These are phyloP conservation scores for Epichloe sylvatica DNA, from an alignment of 2,329 filamentous ascomycete species.

Conservation along the genomic window DNA sequence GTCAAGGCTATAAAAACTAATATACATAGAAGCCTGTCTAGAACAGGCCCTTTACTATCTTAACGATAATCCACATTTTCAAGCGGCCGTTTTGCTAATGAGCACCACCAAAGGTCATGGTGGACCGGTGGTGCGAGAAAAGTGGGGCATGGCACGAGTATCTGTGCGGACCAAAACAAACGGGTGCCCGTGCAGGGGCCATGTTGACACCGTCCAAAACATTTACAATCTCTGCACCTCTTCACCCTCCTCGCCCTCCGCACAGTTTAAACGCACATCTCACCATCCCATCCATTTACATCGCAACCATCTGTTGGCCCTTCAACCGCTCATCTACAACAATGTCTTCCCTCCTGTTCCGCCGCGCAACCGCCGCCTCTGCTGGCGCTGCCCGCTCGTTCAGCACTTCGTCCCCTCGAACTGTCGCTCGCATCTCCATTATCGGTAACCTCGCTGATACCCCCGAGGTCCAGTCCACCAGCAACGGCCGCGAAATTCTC, in stretches of 20 bases:
- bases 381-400: slow-evolving; percentile 51
- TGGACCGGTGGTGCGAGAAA: too few species aligned
- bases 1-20: too few species aligned
- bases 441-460: slow-evolving; percentile 70
- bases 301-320: neutral
- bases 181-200: too few species aligned
- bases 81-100: too few species aligned
- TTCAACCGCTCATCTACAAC: neutral
- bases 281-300: neutral
- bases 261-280: neutral
- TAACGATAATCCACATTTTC: too few species aligned
- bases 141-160: too few species aligned
- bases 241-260: neutral
- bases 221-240: neutral
- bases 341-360: slow-evolving; percentile 38
- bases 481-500: slow-evolving; percentile 59
- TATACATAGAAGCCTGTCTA: too few species aligned
- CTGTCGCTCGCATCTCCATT: slow-evolving; percentile 68
- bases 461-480: slow-evolving; percentile 61
- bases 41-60: too few species aligned
- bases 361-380: slow-evolving; percentile 35
- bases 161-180: too few species aligned
- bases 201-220: too few species aligned
- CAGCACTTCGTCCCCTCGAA: slow-evolving; percentile 52
- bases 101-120: too few species aligned